Conservation (phyloP, 306 rosid genomes). For the Acacia melanoxylon region DNA sequence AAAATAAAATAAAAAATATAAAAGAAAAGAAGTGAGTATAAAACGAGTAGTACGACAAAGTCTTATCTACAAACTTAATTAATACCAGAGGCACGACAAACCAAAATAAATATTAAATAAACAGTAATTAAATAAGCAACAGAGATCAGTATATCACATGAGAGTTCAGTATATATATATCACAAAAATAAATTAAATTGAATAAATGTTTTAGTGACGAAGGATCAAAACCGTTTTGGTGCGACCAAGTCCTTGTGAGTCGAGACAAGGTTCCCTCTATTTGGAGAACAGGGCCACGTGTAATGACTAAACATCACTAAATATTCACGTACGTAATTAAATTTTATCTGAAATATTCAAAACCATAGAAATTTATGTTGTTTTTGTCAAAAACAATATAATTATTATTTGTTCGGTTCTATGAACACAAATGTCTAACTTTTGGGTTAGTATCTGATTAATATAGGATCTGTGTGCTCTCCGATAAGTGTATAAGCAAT, state of each 20-base stretch:
- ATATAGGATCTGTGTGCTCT: too few relatives aligned
- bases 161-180: background rate
- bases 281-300: background rate
- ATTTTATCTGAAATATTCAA: background rate
- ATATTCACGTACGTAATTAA: background rate
- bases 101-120: constrained; percentile 2
- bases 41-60: background rate
- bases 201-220: too few relatives aligned
- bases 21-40: background rate
- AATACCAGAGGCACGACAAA: background rate
- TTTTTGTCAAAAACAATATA: too few relatives aligned
- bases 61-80: background rate
- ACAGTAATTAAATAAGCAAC: background rate
- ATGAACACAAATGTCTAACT: too few relatives aligned
- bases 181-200: too few relatives aligned
- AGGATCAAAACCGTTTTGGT: background rate
- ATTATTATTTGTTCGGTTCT: too few relatives aligned
- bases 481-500: too few relatives aligned
- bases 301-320: background rate
- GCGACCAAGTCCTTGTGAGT: background rate
- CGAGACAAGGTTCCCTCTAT: background rate
- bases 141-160: background rate
- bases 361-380: too few relatives aligned
- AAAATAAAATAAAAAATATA: too few relatives aligned
- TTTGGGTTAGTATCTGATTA: too few relatives aligned